phyloP scores from a whole-genome alignment of 371 early-diverging fungal species.

The Blakeslea trispora region DNA sequence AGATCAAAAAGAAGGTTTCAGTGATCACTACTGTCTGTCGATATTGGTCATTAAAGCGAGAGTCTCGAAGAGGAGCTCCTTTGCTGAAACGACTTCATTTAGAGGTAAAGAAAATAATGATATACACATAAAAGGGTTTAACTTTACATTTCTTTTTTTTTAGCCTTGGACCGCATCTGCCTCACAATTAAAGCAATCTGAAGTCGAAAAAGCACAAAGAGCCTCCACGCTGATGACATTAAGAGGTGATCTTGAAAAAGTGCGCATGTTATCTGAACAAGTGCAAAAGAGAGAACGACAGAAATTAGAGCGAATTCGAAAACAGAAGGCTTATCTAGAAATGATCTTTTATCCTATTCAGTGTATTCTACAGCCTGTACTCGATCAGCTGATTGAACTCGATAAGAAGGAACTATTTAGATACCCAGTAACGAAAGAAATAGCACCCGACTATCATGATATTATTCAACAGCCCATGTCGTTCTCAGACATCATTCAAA shows the following conservation, averaged over 20 bases:
- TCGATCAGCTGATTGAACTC: slow-evolving; percentile 63
- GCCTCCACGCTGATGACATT: slow-evolving; percentile 59
- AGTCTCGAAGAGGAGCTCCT: slow-evolving; percentile 86
- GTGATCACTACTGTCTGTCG: slow-evolving; percentile 72
- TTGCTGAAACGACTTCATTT: slow-evolving; percentile 93
- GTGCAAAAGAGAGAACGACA: slow-evolving; percentile 87
- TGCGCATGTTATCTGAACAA: slow-evolving; percentile 84
- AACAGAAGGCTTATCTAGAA: slow-evolving; percentile 71
- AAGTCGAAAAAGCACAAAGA: slow-evolving; percentile 71
- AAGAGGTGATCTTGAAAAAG: slow-evolving; percentile 85
- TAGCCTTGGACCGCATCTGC: slow-evolving; percentile 95
- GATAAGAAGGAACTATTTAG: slow-evolving; percentile 54
- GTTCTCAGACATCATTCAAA: slow-evolving; percentile 52
- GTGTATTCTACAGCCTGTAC: slow-evolving; percentile 57
- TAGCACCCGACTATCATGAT: slow-evolving; percentile 82
- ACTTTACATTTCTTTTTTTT: too few relatives aligned
- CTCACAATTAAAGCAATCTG: slow-evolving; percentile 77
- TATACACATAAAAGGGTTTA: too few relatives aligned
- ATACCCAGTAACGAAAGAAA: slow-evolving; percentile 74
- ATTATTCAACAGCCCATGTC: slow-evolving; percentile 68
- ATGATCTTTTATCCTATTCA: slow-evolving; percentile 74
- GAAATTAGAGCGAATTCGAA: slow-evolving; percentile 66
- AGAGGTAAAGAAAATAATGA: slow-evolving; percentile 57
- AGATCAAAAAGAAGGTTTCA: slow-evolving; percentile 51
- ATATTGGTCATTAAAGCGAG: slow-evolving; percentile 95